Evolutionary conservation across 345 rosid genomes (phyloP).

Genomic region (Cardamine chenopodiifolia): DNA sequence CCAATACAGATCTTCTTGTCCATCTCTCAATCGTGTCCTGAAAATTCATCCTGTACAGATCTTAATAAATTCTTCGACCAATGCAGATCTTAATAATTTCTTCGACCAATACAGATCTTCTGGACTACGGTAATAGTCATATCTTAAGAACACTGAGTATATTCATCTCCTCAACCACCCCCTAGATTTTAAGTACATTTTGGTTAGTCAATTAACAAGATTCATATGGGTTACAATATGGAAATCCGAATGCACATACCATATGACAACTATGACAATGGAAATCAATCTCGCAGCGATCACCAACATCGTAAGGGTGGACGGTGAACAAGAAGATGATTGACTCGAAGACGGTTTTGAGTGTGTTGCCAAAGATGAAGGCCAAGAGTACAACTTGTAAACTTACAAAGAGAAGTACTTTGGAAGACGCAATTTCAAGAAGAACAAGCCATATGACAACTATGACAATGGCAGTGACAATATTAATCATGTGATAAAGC

Average conservation of each 20-base stretch:
- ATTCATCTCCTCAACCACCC: constrained; percentile 95
- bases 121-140: constrained; percentile 84
- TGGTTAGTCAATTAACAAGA: constrained; percentile 8
- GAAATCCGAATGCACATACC: constrained; percentile 48
- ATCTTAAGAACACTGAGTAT: constrained; percentile 74
- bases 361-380: constrained; percentile 89
- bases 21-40: constrained; percentile 70
- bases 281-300: constrained; percentile 85
- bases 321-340: constrained; percentile 86
- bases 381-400: constrained; percentile 82
- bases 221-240: not conserved
- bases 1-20: constrained; percentile 55
- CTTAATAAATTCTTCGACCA: too few relatives aligned
- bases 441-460: constrained; percentile 69
- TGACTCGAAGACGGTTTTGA: constrained; percentile 83
- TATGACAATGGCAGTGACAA: constrained; percentile 50
- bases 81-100: too few relatives aligned
- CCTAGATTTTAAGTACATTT: constrained; percentile 31
- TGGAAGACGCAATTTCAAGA: constrained; percentile 74
- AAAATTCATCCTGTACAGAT: constrained; percentile 63
- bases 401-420: constrained; percentile 59
- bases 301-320: constrained; percentile 97
- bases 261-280: too few relatives aligned
- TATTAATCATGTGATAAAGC: constrained; percentile 74
- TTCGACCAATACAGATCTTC: too few relatives aligned